Evolutionary conservation across 257 asterid species (phyloP).

Genomic region (Ocimum tenuiflorum): DNA sequence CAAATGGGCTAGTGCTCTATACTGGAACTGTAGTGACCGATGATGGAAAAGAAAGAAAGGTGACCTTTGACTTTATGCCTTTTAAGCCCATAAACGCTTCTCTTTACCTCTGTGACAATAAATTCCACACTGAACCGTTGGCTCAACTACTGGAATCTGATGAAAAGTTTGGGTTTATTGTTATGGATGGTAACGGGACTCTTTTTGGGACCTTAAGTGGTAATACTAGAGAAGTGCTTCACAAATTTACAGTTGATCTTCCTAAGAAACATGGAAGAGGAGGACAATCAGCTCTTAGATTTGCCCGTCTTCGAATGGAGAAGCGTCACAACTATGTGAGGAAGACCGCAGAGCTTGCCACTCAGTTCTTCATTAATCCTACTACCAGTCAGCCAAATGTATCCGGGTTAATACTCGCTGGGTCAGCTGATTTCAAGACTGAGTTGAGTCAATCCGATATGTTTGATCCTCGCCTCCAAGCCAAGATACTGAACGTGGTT

Average conservation of each 20-base stretch:
- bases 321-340: conserved; percentile 61
- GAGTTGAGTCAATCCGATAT: conserved; percentile 59
- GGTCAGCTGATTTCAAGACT: conserved; percentile 62
- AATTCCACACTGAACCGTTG: conserved; percentile 53
- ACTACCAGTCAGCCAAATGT: conserved; percentile 57
- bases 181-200: conserved; percentile 66
- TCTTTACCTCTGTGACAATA: conserved; percentile 55
- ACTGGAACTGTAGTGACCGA: conserved; percentile 58
- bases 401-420: conserved; percentile 56
- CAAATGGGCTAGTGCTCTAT: conserved; percentile 52
- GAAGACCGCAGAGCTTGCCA: conserved; percentile 61
- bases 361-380: conserved; percentile 54
- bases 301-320: conserved; percentile 63
- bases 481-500: conserved; percentile 54
- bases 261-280: conserved; percentile 65
- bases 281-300: conserved; percentile 59
- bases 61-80: conserved; percentile 48
- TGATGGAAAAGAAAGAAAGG: conserved; percentile 54
- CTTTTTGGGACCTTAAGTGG: conserved; percentile 60
- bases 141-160: conserved; percentile 50
- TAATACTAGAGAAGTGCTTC: conserved; percentile 59
- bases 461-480: conserved; percentile 60
- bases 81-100: conserved; percentile 59
- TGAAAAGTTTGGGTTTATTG: conserved; percentile 55
- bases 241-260: conserved; percentile 54